phyloP scores from a whole-genome alignment of 2,329 filamentous ascomycete genomes.

The Hypoxylon sp. region DNA sequence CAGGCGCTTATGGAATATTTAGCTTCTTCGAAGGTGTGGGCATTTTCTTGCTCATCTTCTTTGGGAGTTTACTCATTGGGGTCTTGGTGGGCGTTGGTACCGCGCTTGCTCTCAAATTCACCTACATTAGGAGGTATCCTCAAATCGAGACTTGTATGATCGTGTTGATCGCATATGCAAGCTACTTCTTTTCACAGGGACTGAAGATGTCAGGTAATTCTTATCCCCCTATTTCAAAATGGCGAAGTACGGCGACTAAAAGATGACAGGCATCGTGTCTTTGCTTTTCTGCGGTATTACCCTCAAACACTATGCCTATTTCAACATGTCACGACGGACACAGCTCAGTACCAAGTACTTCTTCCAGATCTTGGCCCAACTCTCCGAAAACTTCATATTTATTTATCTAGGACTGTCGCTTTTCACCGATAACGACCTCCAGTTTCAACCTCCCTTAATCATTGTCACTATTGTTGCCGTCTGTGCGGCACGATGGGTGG shows the following conservation, averaged over 20 bases:
- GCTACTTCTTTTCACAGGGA: slow-evolving; percentile 97
- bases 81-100: slow-evolving; percentile 88
- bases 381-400: slow-evolving; percentile 99
- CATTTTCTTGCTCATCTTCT: slow-evolving; percentile 96
- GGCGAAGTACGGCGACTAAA: slow-evolving; percentile 12
- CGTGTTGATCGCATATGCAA: slow-evolving; percentile 93
- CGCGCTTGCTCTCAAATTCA: slow-evolving; percentile 92
- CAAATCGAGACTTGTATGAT: slow-evolving; percentile 98
- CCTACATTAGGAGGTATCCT: slow-evolving; percentile 89
- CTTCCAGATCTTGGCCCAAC: slow-evolving; percentile 92
- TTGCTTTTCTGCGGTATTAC: slow-evolving; percentile 98
- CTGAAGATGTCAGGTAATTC: slow-evolving; percentile 91
- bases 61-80: slow-evolving; percentile 91
- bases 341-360: slow-evolving; percentile 98
- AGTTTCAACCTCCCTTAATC: slow-evolving; percentile 95
- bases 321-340: slow-evolving; percentile 98
- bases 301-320: slow-evolving; percentile 98
- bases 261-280: slow-evolving; percentile 84
- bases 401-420: slow-evolving; percentile 96
- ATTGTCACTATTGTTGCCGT: slow-evolving; percentile 93
- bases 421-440: slow-evolving; percentile 88
- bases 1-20: slow-evolving; percentile 78
- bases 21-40: slow-evolving; percentile 92
- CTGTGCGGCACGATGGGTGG: slow-evolving; percentile 90
- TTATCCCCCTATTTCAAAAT: slow-evolving; percentile 1